Evolutionary conservation across 2,329 filamentous ascomycete species (phyloP), one percentile per base, ranked within the genome.

Genomic region (Neonectria neomacrospora): DNA sequence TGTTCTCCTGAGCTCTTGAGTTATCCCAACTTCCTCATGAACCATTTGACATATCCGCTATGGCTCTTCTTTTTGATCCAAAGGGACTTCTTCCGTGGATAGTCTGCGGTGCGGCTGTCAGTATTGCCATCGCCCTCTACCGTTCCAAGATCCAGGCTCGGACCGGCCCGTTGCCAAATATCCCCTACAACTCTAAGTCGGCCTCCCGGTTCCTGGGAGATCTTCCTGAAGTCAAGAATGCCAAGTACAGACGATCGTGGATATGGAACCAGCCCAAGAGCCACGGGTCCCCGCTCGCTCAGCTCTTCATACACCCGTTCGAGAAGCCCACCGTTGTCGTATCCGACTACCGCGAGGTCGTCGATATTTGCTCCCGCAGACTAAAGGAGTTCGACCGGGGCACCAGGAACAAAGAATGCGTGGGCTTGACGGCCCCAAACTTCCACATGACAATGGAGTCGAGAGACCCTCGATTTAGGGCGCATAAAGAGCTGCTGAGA

Each of bases 401-500:
- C 2, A 58, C 54, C 1, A 62, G 73, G 18, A 75, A 71, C 50
- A 69, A 60, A 51, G 68, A 74, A 52, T 72, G 65, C 22, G 54
- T 74, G 6, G 72, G 70, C 1, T 30, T 74, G 14, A 64, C 63
- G 12, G 67, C 71, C 10, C 73, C 72, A 4, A 67, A 71, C 34
- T 74, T 73, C 32, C 79, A 80, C 63, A 76, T 80, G 56, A 67
- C 68, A 5, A 77, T 79, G 75, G 58, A 68, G 42, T 74, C 75
- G 6, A 56, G 67, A 10, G 71, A 79, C 56, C 73, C 76, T 3
- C 67, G 73, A 7, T 77, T 75, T 64, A 78, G 73, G 65, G 52
- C 42, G 14, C 75, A 79, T 44, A 76, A 71, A 53, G 72, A 75
- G 44, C 70, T 80, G 3, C 63, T 79, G 3, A 69, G 73, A 45